Evolutionary conservation across 2,329 filamentous ascomycete genomes (phyloP).

Genomic region (Macrophomina tecta): DNA sequence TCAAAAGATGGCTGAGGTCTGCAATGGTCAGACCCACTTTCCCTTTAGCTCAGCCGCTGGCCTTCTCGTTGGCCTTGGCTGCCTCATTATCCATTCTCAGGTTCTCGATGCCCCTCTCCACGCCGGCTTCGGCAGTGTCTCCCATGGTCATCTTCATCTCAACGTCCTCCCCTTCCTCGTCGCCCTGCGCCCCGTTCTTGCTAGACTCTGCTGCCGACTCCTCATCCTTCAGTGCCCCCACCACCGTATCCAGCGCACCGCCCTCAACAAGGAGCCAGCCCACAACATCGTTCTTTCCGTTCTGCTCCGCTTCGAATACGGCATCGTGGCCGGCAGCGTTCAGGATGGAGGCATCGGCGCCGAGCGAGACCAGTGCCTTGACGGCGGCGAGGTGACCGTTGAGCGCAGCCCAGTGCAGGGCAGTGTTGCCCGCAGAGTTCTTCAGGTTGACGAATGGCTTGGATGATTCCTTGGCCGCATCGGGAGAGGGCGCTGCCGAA

Average conservation of each 20-base stretch:
- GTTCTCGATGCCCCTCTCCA: conserved; percentile 43
- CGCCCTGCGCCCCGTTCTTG: conserved; percentile 26
- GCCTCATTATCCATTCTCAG: conserved; percentile 31
- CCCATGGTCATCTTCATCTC: conserved; percentile 28
- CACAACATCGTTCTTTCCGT: conserved; percentile 56
- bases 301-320: conserved; percentile 57
- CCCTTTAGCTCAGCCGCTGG: not conserved
- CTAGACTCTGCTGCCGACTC: conserved; percentile 29
- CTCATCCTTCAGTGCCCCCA: conserved; percentile 42
- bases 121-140: conserved; percentile 32
- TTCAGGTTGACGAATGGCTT: conserved; percentile 66
- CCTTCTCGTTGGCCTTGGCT: conserved; percentile 24
- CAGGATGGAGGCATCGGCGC: conserved; percentile 76
- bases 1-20: not conserved
- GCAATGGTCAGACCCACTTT: conserved; percentile 3
- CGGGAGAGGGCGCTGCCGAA: conserved; percentile 31
- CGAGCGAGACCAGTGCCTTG: conserved; percentile 75
- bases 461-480: conserved; percentile 33
- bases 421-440: conserved; percentile 87
- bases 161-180: conserved; percentile 32
- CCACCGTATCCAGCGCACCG: conserved; percentile 47
- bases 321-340: conserved; percentile 81
- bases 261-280: conserved; percentile 55
- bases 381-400: conserved; percentile 85
- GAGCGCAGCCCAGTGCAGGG: conserved; percentile 90